Conservation (phyloP, 495 filamentous ascomycete species). For the Thermochaetoides thermophila region DNA sequence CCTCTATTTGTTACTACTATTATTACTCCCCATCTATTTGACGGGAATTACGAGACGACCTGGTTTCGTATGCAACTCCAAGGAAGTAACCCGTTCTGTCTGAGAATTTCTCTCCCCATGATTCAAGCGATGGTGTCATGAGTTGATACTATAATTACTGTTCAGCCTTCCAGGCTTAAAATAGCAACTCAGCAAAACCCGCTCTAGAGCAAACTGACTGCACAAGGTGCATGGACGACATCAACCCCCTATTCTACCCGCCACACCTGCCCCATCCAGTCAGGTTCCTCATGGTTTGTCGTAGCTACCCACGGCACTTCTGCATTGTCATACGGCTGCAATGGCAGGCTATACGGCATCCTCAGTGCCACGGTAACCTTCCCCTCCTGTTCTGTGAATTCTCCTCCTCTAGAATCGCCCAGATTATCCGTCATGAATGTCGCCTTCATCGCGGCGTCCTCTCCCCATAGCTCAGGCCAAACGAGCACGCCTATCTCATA, state of each 20-base stretch:
- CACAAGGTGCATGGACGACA: no score
- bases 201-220: no score
- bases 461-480: slow-evolving; percentile 56
- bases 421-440: slow-evolving; percentile 49
- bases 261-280: slow-evolving; percentile 46
- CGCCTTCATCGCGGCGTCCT: slow-evolving; percentile 47
- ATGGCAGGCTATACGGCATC: slow-evolving; percentile 73
- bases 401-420: slow-evolving; percentile 1
- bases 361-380: slow-evolving; percentile 46
- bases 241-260: neutral
- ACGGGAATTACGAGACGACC: no score
- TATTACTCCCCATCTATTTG: no score
- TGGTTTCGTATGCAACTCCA: no score
- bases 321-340: slow-evolving; percentile 43
- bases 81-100: no score
- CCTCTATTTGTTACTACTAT: no score
- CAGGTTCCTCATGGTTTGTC: slow-evolving; percentile 42
- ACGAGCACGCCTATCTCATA: slow-evolving; percentile 80
- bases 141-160: no score
- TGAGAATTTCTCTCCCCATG: no score
- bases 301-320: slow-evolving; percentile 74
- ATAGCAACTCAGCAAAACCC: no score
- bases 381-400: neutral
- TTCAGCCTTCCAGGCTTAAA: no score
- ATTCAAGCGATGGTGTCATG: no score